Evolutionary conservation across 805 yeast genomes (phyloP).

Genomic region (Wickerhamomyces xylosicus): DNA sequence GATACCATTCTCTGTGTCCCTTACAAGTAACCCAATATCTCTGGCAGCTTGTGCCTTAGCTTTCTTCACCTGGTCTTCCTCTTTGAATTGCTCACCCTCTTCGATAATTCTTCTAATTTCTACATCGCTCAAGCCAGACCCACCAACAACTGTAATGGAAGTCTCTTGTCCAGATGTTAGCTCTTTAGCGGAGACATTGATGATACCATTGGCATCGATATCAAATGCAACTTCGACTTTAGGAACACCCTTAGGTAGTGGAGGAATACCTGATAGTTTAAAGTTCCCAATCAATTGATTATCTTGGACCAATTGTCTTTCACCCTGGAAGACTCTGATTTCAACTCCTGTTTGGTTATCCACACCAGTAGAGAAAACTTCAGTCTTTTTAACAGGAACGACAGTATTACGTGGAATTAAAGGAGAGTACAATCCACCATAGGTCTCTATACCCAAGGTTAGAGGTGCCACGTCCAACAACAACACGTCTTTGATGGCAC

Average conservation of each 20-base stretch:
- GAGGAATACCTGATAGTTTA: slow-evolving; percentile 61
- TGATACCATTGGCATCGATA: slow-evolving; percentile 75
- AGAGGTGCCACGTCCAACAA: slow-evolving; percentile 76
- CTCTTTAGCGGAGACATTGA: slow-evolving; percentile 75
- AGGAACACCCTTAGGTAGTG: slow-evolving; percentile 71
- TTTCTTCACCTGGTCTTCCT: slow-evolving; percentile 46
- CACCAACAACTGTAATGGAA: slow-evolving; percentile 63
- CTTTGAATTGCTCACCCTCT: slow-evolving; percentile 56
- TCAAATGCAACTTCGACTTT: slow-evolving; percentile 71
- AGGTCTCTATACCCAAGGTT: slow-evolving; percentile 76
- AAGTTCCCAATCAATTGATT: slow-evolving; percentile 72
- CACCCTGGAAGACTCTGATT: slow-evolving; percentile 73
- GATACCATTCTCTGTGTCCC: slow-evolving; percentile 84
- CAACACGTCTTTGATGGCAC: slow-evolving; percentile 71
- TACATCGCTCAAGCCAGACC: slow-evolving; percentile 57
- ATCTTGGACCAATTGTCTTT: slow-evolving; percentile 66
- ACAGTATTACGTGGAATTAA: slow-evolving; percentile 70
- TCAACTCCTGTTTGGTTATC: slow-evolving; percentile 82
- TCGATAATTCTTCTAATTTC: slow-evolving; percentile 55
- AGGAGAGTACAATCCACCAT: slow-evolving; percentile 77
- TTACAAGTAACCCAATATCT: slow-evolving; percentile 66
- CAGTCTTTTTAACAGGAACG: slow-evolving; percentile 67
- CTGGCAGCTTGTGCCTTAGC: slow-evolving; percentile 65
- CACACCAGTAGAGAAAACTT: slow-evolving; percentile 69
- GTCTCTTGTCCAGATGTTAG: slow-evolving; percentile 70